Evolutionary conservation across 352 stramenopile species (phyloP).

Genomic region (Phytophthora pseudosyringae): DNA sequence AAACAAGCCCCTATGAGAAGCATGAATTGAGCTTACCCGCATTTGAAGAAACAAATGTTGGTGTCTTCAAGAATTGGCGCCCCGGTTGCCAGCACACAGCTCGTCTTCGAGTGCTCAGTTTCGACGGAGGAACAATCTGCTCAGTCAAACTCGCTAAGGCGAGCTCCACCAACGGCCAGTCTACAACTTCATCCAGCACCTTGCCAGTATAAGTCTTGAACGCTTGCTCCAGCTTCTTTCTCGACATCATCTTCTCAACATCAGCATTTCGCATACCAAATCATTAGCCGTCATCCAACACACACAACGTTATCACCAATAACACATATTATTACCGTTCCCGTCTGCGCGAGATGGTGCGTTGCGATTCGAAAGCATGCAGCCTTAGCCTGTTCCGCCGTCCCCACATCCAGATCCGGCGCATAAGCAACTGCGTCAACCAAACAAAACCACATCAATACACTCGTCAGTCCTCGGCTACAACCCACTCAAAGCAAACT

Average conservation of each 20-base stretch:
- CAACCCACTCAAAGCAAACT: neutral
- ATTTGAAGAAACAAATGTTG: constrained; percentile 34
- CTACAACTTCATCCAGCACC: constrained; percentile 13
- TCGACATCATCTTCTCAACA: constrained; percentile 29
- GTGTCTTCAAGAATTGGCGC: constrained; percentile 32
- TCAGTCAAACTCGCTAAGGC: constrained; percentile 9
- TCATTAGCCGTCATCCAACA: neutral
- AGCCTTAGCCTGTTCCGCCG: constrained; percentile 18
- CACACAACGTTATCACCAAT: neutral
- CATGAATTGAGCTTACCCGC: constrained; percentile 22
- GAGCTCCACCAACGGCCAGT: constrained; percentile 17
- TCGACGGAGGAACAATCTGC: neutral
- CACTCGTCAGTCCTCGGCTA: neutral
- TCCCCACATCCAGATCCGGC: constrained; percentile 26
- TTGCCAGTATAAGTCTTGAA: constrained; percentile 45
- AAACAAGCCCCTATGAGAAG: neutral
- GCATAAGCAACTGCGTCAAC: constrained; percentile 35
- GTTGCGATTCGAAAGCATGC: constrained; percentile 45
- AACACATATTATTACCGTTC: constrained; percentile 23
- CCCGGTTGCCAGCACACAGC: constrained; percentile 38
- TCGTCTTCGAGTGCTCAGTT: neutral
- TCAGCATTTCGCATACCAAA: neutral
- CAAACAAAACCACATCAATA: neutral
- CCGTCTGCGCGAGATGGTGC: constrained; percentile 32
- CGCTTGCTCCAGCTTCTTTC: constrained; percentile 19